Conservation (phyloP, 2,329 filamentous ascomycete species). For the Sporothrix globosa region DNA sequence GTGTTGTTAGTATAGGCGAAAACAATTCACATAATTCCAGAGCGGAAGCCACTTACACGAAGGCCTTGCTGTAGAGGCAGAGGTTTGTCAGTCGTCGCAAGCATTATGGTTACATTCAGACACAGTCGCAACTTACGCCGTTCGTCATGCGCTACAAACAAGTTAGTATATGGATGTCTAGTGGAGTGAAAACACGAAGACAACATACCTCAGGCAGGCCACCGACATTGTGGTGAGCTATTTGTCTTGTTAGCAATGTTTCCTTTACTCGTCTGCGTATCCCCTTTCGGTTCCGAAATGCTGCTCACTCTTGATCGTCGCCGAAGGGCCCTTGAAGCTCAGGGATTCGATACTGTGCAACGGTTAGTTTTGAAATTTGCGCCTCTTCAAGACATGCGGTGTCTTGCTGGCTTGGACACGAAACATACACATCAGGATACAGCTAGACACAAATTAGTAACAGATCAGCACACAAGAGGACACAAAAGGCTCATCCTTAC, state of each 20-base stretch:
- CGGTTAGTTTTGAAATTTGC: constrained; percentile 16
- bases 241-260: constrained; percentile 28
- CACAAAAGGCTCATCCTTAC: constrained; percentile 50
- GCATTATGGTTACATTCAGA: background rate
- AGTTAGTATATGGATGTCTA: background rate
- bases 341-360: constrained; percentile 50
- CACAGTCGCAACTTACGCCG: constrained; percentile 38
- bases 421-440: constrained; percentile 44
- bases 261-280: too few relatives aligned
- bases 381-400: constrained; percentile 37
- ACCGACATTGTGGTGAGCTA: constrained; percentile 52
- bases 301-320: constrained; percentile 52
- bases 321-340: constrained; percentile 53
- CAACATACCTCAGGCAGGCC: constrained; percentile 45
- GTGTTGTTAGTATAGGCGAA: background rate
- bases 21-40: background rate
- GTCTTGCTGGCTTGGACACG: background rate
- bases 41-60: constrained; percentile 23
- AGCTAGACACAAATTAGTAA: constrained; percentile 26
- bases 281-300: constrained; percentile 25
- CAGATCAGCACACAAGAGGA: constrained; percentile 45
- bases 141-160: constrained; percentile 41
- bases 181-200: background rate
- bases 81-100: background rate
- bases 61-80: constrained; percentile 31